Conservation (phyloP, 2,329 filamentous ascomycete species). For the Penicillium crustosum region DNA sequence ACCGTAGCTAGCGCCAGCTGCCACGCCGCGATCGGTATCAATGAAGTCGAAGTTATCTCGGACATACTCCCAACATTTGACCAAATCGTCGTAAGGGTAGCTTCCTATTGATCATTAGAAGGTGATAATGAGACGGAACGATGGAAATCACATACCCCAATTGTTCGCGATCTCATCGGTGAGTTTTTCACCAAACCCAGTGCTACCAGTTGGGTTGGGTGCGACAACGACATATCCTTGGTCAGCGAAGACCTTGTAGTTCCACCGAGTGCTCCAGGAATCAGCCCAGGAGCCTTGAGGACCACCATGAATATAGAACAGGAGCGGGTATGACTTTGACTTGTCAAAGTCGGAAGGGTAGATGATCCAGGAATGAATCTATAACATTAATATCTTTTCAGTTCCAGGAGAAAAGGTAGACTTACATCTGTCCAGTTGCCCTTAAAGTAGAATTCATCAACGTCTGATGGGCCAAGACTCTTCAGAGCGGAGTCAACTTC, state of each 20-base stretch:
- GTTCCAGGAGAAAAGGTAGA: not conserved
- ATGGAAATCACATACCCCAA: conserved; percentile 61
- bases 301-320: conserved; percentile 79
- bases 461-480: conserved; percentile 35
- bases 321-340: conserved; percentile 72
- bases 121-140: not conserved
- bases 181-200: conserved; percentile 76
- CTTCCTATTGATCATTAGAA: conserved; percentile 23
- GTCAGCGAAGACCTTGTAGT: conserved; percentile 80
- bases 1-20: conserved; percentile 44
- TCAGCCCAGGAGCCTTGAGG: conserved; percentile 76
- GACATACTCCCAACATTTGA: conserved; percentile 74
- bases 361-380: conserved; percentile 44
- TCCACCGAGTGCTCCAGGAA: conserved; percentile 80
- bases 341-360: conserved; percentile 61
- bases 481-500: conserved; percentile 41
- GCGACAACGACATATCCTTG: conserved; percentile 81
- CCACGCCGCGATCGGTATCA: conserved; percentile 41
- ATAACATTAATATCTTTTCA: conserved; percentile 9
- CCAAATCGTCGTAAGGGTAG: conserved; percentile 75
- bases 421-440: conserved; percentile 40
- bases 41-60: conserved; percentile 38
- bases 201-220: conserved; percentile 81
- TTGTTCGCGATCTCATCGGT: conserved; percentile 73
- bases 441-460: conserved; percentile 40